Evolutionary conservation across 306 rosid species (phyloP), one percentile per base, ranked within the genome.

Genomic region (Elaeagnus macrophylla): DNA sequence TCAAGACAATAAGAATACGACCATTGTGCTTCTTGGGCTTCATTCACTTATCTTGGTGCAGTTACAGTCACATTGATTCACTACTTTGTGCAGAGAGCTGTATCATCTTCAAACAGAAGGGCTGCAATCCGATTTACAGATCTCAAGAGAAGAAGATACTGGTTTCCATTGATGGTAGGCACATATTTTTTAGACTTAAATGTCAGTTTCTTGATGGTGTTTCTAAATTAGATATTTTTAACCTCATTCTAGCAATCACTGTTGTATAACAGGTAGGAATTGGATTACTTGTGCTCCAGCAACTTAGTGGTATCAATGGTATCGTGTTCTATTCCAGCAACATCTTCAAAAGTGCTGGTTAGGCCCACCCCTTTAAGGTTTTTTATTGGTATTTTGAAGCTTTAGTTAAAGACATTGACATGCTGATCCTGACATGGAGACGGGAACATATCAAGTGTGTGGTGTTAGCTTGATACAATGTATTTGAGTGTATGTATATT

Each of bases 271-370:
- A 88, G 94, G 39, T 88, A 39, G 96, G 96, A 39, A 77, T 83
- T 57, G 89, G 85, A 59, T 73, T 83, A 60, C 96, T 88, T 62
- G 59, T 71, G 61, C 86, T 88, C 16, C 96, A 84, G 75, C 96
- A 88, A 59, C 75, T 84, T 59, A 75, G 81, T 67, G 96, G 96
- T 51, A 79, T 79, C 72, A 88, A 88, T 76, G 94, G 84, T 58
- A 77, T 88, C 65, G 53, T 88, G 63, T 88, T 88, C 83, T 88
- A 88, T 73, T 81, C 96, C 39, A 88, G 81, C 62, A 83, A 61
- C 75, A 88, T 88, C 73, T 88, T 88, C 54, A 69, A 69, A 69
- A 78, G 68, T 59, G 94, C 96, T 40, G 96, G 96, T 87, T 50
- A 66, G 75, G 48, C 59, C 48, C 51, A 53, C 50, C 19, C 49